phyloP scores from a whole-genome alignment of 257 asterid genomes.

The Avicennia marina region DNA sequence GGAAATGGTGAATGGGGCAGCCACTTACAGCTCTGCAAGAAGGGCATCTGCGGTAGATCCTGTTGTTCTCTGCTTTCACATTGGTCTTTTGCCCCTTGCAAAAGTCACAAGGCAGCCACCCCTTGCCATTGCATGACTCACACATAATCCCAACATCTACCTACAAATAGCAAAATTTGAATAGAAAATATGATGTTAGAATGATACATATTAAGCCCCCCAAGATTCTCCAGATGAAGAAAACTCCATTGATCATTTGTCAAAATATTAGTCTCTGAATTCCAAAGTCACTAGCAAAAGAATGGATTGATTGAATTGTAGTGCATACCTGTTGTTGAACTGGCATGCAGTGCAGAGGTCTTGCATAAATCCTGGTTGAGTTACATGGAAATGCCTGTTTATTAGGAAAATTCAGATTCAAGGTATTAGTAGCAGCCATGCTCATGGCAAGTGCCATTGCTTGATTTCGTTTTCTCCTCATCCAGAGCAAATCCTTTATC shows the following conservation, averaged over 20 bases:
- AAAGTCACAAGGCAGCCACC: constrained; percentile 74
- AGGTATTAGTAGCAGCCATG: constrained; percentile 11
- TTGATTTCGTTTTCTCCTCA: constrained; percentile 6
- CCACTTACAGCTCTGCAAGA: constrained; percentile 74
- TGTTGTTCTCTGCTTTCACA: constrained; percentile 54
- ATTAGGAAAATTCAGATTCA: constrained; percentile 20
- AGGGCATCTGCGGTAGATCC: constrained; percentile 73
- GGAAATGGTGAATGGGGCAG: background rate
- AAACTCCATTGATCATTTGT: too few relatives aligned
- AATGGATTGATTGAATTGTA: background rate
- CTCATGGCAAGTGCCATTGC: constrained; percentile 23
- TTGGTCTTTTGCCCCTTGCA: constrained; percentile 77
- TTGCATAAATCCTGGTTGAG: constrained; percentile 17
- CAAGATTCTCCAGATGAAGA: too few relatives aligned
- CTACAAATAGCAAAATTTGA: too few relatives aligned
- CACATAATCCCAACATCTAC: constrained; percentile 51
- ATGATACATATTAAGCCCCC: background rate
- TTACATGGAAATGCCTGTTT: constrained; percentile 16
- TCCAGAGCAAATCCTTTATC: background rate
- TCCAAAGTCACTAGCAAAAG: background rate
- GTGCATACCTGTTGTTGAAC: constrained; percentile 35
- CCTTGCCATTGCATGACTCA: constrained; percentile 54
- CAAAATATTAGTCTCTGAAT: too few relatives aligned
- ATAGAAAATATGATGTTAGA: background rate
- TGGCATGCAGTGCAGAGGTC: constrained; percentile 31